These are phyloP conservation scores for Pythium biforme DNA, from an alignment of 352 stramenopile genomes.

Conservation along the genomic window DNA sequence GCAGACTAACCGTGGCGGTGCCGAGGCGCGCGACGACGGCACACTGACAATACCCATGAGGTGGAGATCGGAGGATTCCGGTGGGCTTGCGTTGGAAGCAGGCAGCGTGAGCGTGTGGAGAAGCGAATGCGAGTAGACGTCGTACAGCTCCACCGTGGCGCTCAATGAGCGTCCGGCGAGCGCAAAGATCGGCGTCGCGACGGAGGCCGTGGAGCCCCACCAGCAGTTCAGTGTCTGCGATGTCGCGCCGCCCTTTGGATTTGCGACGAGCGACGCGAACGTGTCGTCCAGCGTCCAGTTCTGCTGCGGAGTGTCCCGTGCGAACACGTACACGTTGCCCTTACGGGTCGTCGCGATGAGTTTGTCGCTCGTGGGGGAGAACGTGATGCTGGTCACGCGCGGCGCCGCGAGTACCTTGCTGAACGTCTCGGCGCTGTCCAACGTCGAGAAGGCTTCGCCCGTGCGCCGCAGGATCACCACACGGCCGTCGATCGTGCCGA, in stretches of 20 bases:
- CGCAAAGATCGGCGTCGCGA: constrained; percentile 33
- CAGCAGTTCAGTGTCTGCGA: constrained; percentile 54
- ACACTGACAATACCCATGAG: constrained; percentile 20
- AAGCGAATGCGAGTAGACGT: constrained; percentile 36
- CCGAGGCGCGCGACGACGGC: not conserved
- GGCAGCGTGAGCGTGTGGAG: constrained; percentile 49
- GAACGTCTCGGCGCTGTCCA: constrained; percentile 19
- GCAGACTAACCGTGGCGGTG: constrained; percentile 32
- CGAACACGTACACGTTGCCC: constrained; percentile 62
- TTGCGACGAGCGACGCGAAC: constrained; percentile 34
- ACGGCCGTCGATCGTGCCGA: constrained; percentile 56
- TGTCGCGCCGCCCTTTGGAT: constrained; percentile 40
- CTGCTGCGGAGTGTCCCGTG: not conserved
- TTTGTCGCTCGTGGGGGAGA: constrained; percentile 30
- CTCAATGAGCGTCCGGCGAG: constrained; percentile 37
- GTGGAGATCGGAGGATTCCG: constrained; percentile 4
- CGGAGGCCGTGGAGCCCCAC: constrained; percentile 31
- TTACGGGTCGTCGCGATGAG: constrained; percentile 55
- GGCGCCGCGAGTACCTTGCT: constrained; percentile 45
- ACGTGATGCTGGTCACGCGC: constrained; percentile 54
- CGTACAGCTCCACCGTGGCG: constrained; percentile 47
- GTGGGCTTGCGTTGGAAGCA: too few relatives aligned
- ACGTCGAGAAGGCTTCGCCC: not conserved
- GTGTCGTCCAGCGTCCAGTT: constrained; percentile 32
- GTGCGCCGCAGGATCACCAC: constrained; percentile 35